Evolutionary conservation across 768 basidiomycete species (phyloP).

Genomic region (Lepiota subincarnata): DNA sequence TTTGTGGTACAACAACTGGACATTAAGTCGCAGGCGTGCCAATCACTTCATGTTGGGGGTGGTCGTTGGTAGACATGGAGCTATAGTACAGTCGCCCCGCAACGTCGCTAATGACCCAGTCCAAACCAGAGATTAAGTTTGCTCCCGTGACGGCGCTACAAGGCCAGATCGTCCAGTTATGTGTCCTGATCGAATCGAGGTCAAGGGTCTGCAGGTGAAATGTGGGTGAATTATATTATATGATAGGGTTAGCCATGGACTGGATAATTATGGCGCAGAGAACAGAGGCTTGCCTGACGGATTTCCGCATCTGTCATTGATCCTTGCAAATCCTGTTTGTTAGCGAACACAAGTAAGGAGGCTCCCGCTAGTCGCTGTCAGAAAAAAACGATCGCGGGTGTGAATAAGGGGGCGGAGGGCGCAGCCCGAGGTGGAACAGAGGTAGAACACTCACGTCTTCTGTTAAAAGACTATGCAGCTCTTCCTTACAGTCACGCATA

Average conservation of each 20-base stretch:
- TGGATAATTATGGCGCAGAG: slow-evolving; percentile 16
- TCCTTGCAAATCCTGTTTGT: slow-evolving; percentile 93
- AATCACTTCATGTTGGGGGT: neutral
- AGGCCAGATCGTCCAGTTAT: slow-evolving; percentile 85
- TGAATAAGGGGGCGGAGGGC: slow-evolving; percentile 9
- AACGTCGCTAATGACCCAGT: slow-evolving; percentile 91
- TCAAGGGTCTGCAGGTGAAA: slow-evolving; percentile 59
- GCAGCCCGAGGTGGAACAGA: slow-evolving; percentile 10
- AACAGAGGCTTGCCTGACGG: slow-evolving; percentile 56
- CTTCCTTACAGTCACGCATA: slow-evolving; percentile 85
- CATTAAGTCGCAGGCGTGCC: slow-evolving; percentile 2
- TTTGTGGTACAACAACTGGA: neutral
- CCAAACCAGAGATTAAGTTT: slow-evolving; percentile 79
- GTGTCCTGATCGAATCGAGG: slow-evolving; percentile 76
- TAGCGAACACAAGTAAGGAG: slow-evolving; percentile 91
- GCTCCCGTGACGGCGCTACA: slow-evolving; percentile 92
- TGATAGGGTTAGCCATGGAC: slow-evolving; percentile 2
- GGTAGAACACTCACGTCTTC: slow-evolving; percentile 72
- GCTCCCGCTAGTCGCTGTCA: slow-evolving; percentile 89
- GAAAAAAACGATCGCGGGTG: slow-evolving; percentile 21
- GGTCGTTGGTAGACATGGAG: slow-evolving; percentile 30
- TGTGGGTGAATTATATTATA: slow-evolving; percentile 11
- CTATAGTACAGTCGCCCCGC: slow-evolving; percentile 86
- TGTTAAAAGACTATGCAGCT: slow-evolving; percentile 78
- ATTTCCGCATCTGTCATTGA: slow-evolving; percentile 84